A percentile compares a stretch with the other conserved stretches of the same genome.
These are phyloP conservation scores for Takashimella tepidaria DNA, from an alignment of 1,284 basidiomycete species.

Conservation along the genomic window DNA sequence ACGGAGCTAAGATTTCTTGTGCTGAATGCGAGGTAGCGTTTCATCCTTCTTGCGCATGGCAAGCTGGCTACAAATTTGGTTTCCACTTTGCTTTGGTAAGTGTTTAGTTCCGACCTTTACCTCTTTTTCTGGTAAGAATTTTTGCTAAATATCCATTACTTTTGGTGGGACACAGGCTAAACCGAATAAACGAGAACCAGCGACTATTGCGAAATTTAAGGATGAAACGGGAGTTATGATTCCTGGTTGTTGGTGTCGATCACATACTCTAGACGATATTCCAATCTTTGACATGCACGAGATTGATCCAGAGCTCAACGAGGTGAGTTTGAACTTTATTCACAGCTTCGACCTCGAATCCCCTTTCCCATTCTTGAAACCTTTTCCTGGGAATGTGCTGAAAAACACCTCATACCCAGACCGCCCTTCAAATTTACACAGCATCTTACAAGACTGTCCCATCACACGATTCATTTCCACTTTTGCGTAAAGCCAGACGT, in stretches of 20 bases:
- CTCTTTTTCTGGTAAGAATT: no score
- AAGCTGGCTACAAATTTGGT: conserved; percentile 71
- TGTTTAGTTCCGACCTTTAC: conserved; percentile 2
- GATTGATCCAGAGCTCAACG: conserved; percentile 60
- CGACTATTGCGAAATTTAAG: conserved; percentile 71
- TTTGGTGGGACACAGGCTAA: conserved; percentile 60
- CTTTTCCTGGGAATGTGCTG: no score
- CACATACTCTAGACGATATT: conserved; percentile 56
- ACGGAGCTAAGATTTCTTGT: conserved; percentile 80
- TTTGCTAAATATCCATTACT: no score
- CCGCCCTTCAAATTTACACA: conserved; percentile 78
- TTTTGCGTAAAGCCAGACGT: conserved; percentile 77
- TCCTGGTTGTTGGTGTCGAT: conserved; percentile 73
- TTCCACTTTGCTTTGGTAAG: conserved; percentile 82
- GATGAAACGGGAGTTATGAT: conserved; percentile 78
- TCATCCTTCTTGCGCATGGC: conserved; percentile 88
- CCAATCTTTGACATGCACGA: conserved; percentile 76
- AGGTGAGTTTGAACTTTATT: conserved; percentile 27
- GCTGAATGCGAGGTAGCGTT: conserved; percentile 72
- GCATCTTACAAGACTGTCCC: conserved; percentile 72
- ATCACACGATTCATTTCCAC: conserved; percentile 62
- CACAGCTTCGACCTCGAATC: neutral
- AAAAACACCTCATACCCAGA: conserved; percentile 54
- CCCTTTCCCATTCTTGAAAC: no score
- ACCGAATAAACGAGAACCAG: conserved; percentile 58